Evolutionary conservation across 176 grass and related monocot species (phyloP).

Genomic region (Oryza longistaminata): DNA sequence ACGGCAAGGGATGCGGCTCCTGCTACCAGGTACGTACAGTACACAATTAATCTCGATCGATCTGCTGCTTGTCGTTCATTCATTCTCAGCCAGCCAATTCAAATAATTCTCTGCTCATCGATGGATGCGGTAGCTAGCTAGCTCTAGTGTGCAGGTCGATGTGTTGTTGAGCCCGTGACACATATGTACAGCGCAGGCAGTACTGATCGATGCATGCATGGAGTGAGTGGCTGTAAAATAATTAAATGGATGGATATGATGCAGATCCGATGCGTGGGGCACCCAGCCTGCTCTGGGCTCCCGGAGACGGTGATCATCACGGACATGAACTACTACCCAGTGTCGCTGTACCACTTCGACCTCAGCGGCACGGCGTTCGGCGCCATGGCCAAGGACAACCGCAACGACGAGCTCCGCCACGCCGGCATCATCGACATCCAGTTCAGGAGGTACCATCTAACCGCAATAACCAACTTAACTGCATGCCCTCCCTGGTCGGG

Average conservation of each 20-base stretch:
- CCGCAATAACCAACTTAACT: too few species aligned
- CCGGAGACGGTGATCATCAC: slow-evolving; percentile 60
- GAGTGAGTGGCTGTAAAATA: too few species aligned
- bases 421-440: slow-evolving; percentile 65
- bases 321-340: slow-evolving; percentile 73
- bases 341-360: slow-evolving; percentile 67
- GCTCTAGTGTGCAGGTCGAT: too few species aligned
- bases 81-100: too few species aligned
- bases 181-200: too few species aligned
- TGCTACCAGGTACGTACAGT: slow-evolving; percentile 40
- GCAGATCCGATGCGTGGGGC: slow-evolving; percentile 47
- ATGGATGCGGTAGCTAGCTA: too few species aligned
- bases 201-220: too few species aligned
- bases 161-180: not conserved
- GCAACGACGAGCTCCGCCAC: slow-evolving; percentile 51
- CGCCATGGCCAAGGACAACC: slow-evolving; percentile 47
- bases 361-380: slow-evolving; percentile 66
- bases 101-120: too few species aligned
- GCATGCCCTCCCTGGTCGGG: too few species aligned
- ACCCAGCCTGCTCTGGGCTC: slow-evolving; percentile 55
- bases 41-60: too few species aligned
- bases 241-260: too few species aligned
- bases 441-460: slow-evolving; percentile 43
- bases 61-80: too few species aligned
- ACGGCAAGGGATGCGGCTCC: slow-evolving; percentile 56